Base-by-base conservation (phyloP, 2,329 filamentous ascomycete genomes). In the Microcyclospora tardicrescens region DNA sequence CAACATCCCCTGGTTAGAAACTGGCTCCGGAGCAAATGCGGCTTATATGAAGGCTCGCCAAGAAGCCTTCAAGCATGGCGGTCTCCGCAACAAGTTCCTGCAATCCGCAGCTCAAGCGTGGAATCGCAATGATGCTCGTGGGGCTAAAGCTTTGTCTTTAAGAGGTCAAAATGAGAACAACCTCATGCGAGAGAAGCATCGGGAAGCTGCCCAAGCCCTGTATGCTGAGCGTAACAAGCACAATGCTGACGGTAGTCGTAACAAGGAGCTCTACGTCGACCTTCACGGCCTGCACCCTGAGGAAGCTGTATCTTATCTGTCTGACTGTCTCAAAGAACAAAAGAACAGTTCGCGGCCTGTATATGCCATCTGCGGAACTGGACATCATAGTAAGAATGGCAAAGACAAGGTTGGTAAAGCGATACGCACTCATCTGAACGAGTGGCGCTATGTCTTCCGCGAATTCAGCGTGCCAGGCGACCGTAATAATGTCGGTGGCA, bases 381-480 rank as follows among this genome's bases (percentile, higher is more conserved):
- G 89, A 3, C 87, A 96, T 56, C 91, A 98, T 63, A 93, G 84
- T 60, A 96, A 96, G 68, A 95, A 95, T 57, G 89, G 91, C 53
- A 96, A 96, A 61, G 91, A 98, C 63, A 98, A 98, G 64, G 84
- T 98, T 28, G 89, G 89, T 56, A 94, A 93, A 64, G 86, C 87
- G 1, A 79, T 96, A 45, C 80, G 91, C 39, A 77, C 75, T 49
- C 96, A 93, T 65, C 67, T 98, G 39, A 93, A 89, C 56, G 89
- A 96, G 59, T 94, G 87, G 86, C 77, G 84, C 45, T 98, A 95
- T 58, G 82, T 84, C 0, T 98, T 89, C 63, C 81, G 89, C 39
- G 91, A 98, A 62, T 98, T 98, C 62, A 91, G 83, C 29, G 87
- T 95, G 9, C 86, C 87, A 2, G 89, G 89, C n/a, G 91, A 96